Evolutionary conservation across 2,329 filamentous ascomycete genomes (phyloP).

Genomic region (Exophiala aquamarina): DNA sequence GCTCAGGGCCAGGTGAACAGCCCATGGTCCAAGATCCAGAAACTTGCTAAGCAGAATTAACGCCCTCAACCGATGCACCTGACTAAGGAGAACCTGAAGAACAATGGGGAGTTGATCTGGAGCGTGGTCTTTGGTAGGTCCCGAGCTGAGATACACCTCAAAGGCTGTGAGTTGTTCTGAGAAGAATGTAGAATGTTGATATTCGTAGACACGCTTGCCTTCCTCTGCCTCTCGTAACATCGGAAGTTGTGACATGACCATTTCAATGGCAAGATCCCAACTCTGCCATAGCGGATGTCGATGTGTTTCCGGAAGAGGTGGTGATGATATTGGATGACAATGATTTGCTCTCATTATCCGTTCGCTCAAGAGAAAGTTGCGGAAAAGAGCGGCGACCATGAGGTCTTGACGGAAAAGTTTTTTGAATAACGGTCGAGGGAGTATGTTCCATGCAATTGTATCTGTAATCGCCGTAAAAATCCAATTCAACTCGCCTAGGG

Average conservation of each 20-base stretch:
- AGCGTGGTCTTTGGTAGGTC: conserved; percentile 78
- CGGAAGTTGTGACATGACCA: conserved; percentile 86
- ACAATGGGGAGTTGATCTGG: conserved; percentile 96
- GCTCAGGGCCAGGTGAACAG: conserved; percentile 93
- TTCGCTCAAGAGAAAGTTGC: conserved; percentile 92
- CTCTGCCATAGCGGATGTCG: conserved; percentile 95
- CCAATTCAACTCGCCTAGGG: conserved; percentile 96
- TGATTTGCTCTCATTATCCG: conserved; percentile 95
- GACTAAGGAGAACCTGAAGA: conserved; percentile 90
- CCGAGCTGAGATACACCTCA: conserved; percentile 86
- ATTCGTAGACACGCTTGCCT: conserved; percentile 77
- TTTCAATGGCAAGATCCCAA: conserved; percentile 96
- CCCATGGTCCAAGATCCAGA: conserved; percentile 93
- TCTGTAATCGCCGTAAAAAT: conserved; percentile 99
- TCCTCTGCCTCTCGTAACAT: conserved; percentile 76
- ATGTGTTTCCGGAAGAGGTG: conserved; percentile 88
- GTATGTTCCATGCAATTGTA: conserved; percentile 95
- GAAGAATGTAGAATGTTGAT: conserved; percentile 93
- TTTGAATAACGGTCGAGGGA: conserved; percentile 87
- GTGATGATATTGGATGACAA: conserved; percentile 90
- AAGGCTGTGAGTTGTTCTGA: conserved; percentile 96
- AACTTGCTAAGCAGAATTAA: conserved; percentile 91
- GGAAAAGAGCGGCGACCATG: conserved; percentile 97
- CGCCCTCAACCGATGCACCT: conserved; percentile 88
- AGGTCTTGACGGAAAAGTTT: conserved; percentile 96